Evolutionary conservation across 1,284 basidiomycete species (phyloP).

Genomic region (Ustilago tritici): DNA sequence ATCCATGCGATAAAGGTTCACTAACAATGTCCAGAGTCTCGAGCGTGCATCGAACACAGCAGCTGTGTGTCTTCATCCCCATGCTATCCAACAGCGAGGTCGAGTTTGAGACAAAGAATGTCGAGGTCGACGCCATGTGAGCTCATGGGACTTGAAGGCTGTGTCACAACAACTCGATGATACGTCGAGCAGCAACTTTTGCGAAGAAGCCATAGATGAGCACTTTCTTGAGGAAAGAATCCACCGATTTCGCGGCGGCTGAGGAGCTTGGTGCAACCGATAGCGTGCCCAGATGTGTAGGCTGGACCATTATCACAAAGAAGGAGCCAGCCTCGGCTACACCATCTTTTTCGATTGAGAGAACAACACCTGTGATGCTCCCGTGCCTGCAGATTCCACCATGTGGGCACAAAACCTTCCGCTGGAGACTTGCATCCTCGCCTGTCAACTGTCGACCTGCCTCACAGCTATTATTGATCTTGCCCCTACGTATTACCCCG

Average conservation of each 20-base stretch:
- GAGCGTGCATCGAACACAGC: neutral
- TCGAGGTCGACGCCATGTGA: neutral
- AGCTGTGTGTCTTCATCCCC: no score
- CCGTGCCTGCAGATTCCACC: neutral
- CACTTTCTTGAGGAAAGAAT: neutral
- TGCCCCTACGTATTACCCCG: neutral
- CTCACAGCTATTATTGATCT: neutral
- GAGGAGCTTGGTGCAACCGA: neutral
- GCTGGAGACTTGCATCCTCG: neutral
- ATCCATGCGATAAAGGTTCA: neutral
- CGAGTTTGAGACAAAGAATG: neutral
- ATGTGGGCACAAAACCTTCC: neutral
- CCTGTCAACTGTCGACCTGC: neutral
- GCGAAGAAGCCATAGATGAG: no score
- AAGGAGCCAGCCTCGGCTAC: neutral
- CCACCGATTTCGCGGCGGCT: neutral
- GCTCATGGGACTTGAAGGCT: neutral
- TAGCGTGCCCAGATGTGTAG: neutral
- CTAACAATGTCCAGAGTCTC: neutral
- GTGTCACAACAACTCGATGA: neutral
- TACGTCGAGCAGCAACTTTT: neutral
- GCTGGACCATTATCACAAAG: neutral
- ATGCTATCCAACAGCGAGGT: neutral
- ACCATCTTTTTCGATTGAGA: neutral
- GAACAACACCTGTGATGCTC: constrained; percentile 2